Base-by-base conservation (phyloP, 192 early-diverging fungal genomes). In the Podochytrium sp. region DNA sequence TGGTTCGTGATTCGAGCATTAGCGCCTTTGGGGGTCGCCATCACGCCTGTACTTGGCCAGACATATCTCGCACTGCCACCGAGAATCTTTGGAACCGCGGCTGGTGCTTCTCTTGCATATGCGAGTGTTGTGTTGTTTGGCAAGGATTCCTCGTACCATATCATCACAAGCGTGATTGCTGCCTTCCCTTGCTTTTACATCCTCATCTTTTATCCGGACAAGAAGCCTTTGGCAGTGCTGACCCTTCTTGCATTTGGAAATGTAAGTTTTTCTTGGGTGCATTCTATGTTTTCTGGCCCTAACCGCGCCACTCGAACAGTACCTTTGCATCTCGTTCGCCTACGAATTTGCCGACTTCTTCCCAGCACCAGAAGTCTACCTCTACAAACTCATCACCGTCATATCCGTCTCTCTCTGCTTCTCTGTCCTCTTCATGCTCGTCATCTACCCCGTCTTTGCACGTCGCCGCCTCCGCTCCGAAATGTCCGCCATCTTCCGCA, bases 361-460 rank as follows among this genome's bases (percentile, higher is more conserved):
- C 32, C 33, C 32, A 14, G 2, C 35, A 4, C 74, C 74, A 33
- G 0, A 25, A 25, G 64, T 75, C 6, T n/a, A 37, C 25, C 41
- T 75, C 12, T 75, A 75, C 74, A 51, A 42, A 29, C 37, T 20
- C n/a, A 32, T 75, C 30, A 43, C 65, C 32, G 40, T 55, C 53
- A 55, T 18, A 6, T 52, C 63, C 1, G 34, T 65, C 34, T 39
- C 49, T 6, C 53, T 75, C n/a, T 23, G 64, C 12, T 67, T 75
- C 38, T 60, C 64, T 32, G 6, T 75, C n/a, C 40, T 75, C n/a
- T 67, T 75, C 52, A 75, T 53, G 0, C 64, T 75, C 18, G 51
- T 67, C 5, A 0, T 75, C 0, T 75, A 75, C 41, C 74, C 74
- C n/a, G 59, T 37, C 18, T 58, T 75, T 40, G 74, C 74, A 12